phyloP scores from a whole-genome alignment of 2,329 filamentous ascomycete species.

The Pseudopyrenochaeta lycopersici region DNA sequence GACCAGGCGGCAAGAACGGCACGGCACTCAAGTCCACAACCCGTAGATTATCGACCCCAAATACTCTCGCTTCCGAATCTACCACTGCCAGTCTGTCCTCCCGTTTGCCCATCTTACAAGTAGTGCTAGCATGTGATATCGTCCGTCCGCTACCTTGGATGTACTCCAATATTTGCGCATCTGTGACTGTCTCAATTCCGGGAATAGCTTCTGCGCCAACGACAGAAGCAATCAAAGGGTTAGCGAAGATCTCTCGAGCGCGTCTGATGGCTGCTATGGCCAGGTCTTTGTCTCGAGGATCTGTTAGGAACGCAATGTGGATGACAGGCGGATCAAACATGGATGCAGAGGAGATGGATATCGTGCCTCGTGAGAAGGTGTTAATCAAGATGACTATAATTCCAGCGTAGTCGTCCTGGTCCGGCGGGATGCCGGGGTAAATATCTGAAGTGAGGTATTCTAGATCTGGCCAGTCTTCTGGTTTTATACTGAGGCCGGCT shows the following conservation, averaged over 20 bases:
- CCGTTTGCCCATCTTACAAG: constrained; percentile 39
- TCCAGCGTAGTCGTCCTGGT: constrained; percentile 37
- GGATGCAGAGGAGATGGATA: constrained; percentile 38
- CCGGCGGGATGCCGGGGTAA: constrained; percentile 25
- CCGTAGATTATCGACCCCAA: constrained; percentile 40
- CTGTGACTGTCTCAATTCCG: constrained; percentile 18
- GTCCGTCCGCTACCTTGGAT: constrained; percentile 20
- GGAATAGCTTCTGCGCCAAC: constrained; percentile 33
- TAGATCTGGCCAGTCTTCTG: constrained; percentile 31
- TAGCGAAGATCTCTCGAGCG: constrained; percentile 30
- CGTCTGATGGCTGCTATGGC: constrained; percentile 39
- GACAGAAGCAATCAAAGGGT: constrained; percentile 9
- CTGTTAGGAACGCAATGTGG: constrained; percentile 41
- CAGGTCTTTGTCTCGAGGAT: constrained; percentile 38
- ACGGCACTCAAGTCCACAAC: constrained; percentile 45
- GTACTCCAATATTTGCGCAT: constrained; percentile 30
- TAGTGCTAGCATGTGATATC: constrained; percentile 33
- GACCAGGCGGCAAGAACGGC: constrained; percentile 48
- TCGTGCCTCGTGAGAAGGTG: constrained; percentile 44
- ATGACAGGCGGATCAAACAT: constrained; percentile 38
- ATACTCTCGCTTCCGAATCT: constrained; percentile 42
- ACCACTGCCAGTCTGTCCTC: constrained; percentile 44
- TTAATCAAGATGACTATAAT: constrained; percentile 39
- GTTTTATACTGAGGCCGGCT: constrained; percentile 3
- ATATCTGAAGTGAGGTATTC: constrained; percentile 19